Conservation (phyloP, 805 yeast genomes). For the Candida andamanensis region DNA sequence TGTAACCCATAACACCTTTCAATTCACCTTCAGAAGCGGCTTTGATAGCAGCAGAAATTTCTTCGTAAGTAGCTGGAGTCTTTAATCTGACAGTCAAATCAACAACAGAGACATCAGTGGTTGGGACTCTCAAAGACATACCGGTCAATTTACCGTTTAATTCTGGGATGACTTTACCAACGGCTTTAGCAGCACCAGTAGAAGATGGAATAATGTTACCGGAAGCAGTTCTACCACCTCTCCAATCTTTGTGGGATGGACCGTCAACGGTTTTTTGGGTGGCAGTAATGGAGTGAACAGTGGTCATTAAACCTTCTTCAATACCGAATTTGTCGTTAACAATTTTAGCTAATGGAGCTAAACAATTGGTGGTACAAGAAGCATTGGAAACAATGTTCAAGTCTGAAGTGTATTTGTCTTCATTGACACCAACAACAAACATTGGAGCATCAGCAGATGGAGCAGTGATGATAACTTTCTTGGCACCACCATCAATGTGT, state of each 20-base stretch:
- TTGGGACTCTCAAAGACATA: slow-evolving; percentile 91
- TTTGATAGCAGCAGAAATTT: slow-evolving; percentile 73
- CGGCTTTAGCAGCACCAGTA: slow-evolving; percentile 98
- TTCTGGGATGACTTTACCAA: slow-evolving; percentile 89
- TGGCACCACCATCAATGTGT: slow-evolving; percentile 88
- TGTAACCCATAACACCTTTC: slow-evolving; percentile 83
- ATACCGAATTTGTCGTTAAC: slow-evolving; percentile 81
- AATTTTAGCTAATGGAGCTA: slow-evolving; percentile 92
- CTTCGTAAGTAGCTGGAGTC: slow-evolving; percentile 75
- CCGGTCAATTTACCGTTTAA: slow-evolving; percentile 92
- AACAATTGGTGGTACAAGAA: slow-evolving; percentile 93
- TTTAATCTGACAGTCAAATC: slow-evolving; percentile 82
- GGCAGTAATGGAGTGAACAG: slow-evolving; percentile 94
- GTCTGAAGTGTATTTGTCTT: slow-evolving; percentile 70
- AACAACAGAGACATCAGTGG: slow-evolving; percentile 89
- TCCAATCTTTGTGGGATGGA: slow-evolving; percentile 97
- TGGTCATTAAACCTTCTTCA: slow-evolving; percentile 92
- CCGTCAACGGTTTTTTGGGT: slow-evolving; percentile 96
- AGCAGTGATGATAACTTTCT: slow-evolving; percentile 92
- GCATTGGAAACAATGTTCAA: slow-evolving; percentile 82
- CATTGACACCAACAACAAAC: slow-evolving; percentile 92
- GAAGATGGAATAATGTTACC: slow-evolving; percentile 94
- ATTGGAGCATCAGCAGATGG: slow-evolving; percentile 93
- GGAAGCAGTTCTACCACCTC: slow-evolving; percentile 96
- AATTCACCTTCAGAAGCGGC: slow-evolving; percentile 71